Percentiles rank a stretch among this genome's conserved stretches.
phyloP scores from a whole-genome alignment of 345 rosid genomes.

The Pugionium cornutum region DNA sequence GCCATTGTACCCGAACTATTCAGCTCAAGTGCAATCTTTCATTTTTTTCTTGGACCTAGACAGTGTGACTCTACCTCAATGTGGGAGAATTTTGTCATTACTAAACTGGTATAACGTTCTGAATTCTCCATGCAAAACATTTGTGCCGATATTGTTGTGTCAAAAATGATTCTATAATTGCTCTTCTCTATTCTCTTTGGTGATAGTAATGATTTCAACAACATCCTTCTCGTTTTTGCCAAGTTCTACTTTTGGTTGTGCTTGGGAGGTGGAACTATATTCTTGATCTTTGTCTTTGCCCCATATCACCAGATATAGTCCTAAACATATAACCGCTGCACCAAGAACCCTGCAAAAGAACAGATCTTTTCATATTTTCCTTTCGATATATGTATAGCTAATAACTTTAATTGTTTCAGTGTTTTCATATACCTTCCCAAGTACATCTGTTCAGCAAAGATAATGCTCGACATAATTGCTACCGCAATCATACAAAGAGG shows the following conservation, averaged over 20 bases:
- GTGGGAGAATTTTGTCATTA: no score
- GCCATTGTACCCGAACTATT: no score
- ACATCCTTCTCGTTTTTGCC: constrained; percentile 25
- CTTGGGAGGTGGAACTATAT: constrained; percentile 17
- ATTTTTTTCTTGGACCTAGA: no score
- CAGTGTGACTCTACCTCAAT: no score
- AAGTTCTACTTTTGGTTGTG: constrained; percentile 25
- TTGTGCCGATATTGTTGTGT: background rate
- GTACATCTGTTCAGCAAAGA: constrained; percentile 74
- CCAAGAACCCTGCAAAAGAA: constrained; percentile 66
- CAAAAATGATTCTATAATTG: background rate
- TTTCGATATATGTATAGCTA: background rate
- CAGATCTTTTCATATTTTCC: background rate
- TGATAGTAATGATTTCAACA: constrained; percentile 37
- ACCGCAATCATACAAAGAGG: constrained; percentile 84
- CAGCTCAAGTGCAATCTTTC: no score
- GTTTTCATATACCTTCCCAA: constrained; percentile 67
- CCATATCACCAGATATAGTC: constrained; percentile 82
- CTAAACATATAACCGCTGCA: constrained; percentile 69
- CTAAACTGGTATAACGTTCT: no score
- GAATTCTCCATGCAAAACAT: background rate
- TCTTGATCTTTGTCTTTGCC: constrained; percentile 73
- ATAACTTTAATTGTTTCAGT: background rate
- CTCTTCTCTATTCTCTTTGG: constrained; percentile 26
- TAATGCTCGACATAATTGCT: constrained; percentile 68